Evolutionary conservation across 2,329 filamentous ascomycete genomes (phyloP).

Genomic region (Atkinsonella texensis): DNA sequence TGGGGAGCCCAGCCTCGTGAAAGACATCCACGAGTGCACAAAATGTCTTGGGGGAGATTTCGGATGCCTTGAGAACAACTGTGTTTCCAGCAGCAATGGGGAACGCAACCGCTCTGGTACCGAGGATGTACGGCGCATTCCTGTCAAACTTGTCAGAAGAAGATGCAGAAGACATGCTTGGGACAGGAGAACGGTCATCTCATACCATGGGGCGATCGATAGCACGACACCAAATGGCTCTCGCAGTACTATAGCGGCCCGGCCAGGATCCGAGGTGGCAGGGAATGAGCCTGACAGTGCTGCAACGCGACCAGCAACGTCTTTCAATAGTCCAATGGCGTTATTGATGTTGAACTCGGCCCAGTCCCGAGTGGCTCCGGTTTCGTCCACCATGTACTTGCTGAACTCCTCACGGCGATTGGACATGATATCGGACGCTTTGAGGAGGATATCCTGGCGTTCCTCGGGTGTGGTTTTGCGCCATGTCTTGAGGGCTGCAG

Average conservation of each 20-base stretch:
- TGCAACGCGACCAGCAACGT: slow-evolving; percentile 31
- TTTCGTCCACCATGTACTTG: slow-evolving; percentile 44
- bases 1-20: slow-evolving; percentile 63
- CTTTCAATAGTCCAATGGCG: slow-evolving; percentile 26
- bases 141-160: slow-evolving; percentile 19
- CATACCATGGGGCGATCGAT: slow-evolving; percentile 70
- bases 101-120: slow-evolving; percentile 41
- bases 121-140: slow-evolving; percentile 47
- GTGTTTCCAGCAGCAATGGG: slow-evolving; percentile 73
- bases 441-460: slow-evolving; percentile 59
- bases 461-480: slow-evolving; percentile 43
- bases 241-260: slow-evolving; percentile 51
- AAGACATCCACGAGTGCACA: slow-evolving; percentile 52
- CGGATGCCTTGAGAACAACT: slow-evolving; percentile 59
- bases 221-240: slow-evolving; percentile 73
- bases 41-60: slow-evolving; percentile 52
- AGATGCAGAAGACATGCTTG: not conserved
- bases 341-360: slow-evolving; percentile 26
- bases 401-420: slow-evolving; percentile 47
- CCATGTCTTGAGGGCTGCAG: slow-evolving; percentile 61
- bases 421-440: slow-evolving; percentile 53
- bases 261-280: slow-evolving; percentile 15
- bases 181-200: not conserved
- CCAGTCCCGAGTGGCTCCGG: slow-evolving; percentile 27
- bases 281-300: slow-evolving; percentile 27